Conservation (phyloP, 306 rosid genomes). For the Arachis stenosperma region DNA sequence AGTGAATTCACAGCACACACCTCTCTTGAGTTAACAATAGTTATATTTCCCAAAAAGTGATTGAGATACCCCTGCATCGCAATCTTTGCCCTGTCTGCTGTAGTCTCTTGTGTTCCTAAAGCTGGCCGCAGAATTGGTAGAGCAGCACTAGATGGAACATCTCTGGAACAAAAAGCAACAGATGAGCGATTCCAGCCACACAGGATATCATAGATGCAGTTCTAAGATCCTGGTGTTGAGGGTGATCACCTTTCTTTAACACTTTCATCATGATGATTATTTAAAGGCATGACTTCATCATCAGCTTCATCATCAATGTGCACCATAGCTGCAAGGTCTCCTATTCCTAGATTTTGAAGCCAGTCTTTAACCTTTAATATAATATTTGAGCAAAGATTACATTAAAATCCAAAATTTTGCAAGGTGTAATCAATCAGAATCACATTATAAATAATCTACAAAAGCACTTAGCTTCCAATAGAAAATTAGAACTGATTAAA, state of each 20-base stretch:
- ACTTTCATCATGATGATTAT: slow-evolving; percentile 70
- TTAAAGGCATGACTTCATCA: slow-evolving; percentile 67
- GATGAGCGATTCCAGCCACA: slow-evolving; percentile 37
- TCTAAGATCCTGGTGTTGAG: slow-evolving; percentile 3
- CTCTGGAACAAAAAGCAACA: slow-evolving; percentile 66
- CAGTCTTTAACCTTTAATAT: slow-evolving; percentile 99
- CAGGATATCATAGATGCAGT: slow-evolving; percentile 20
- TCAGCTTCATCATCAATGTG: slow-evolving; percentile 55
- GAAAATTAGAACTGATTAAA: too few species aligned
- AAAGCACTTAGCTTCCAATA: background rate
- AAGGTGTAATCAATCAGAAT: slow-evolving; percentile 44
- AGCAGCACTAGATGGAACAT: slow-evolving; percentile 98
- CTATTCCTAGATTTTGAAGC: slow-evolving; percentile 99
- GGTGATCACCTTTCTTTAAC: slow-evolving; percentile 66
- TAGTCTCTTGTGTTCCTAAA: slow-evolving; percentile 84
- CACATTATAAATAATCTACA: slow-evolving; percentile 1
- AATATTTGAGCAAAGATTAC: slow-evolving; percentile 64
- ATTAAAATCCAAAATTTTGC: slow-evolving; percentile 67
- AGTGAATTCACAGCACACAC: slow-evolving; percentile 52
- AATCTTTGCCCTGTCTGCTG: slow-evolving; percentile 83
- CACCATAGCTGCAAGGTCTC: slow-evolving; percentile 64
- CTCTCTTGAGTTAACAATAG: slow-evolving; percentile 94
- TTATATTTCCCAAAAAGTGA: slow-evolving; percentile 92
- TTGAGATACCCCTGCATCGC: slow-evolving; percentile 99
- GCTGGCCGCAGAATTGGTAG: slow-evolving; percentile 95